Conservation (phyloP, 2,329 filamentous ascomycete genomes). For the Sclerotinia spermophila region DNA sequence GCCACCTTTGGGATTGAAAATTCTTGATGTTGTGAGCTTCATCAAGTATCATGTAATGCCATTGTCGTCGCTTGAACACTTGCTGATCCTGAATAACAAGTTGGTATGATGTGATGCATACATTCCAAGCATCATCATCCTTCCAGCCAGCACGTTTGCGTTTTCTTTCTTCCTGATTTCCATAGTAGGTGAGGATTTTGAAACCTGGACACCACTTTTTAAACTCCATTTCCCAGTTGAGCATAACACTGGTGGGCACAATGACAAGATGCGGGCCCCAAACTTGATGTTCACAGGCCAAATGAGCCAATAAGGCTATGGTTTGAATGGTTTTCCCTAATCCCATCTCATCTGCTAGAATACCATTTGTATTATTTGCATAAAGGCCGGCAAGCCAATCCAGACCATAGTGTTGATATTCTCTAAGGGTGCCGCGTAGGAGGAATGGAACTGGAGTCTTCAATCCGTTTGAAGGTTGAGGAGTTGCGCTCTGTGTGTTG, state of each 20-base stretch:
- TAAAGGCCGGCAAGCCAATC: constrained; percentile 96
- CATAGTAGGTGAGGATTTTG: constrained; percentile 97
- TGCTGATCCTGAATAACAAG: constrained; percentile 91
- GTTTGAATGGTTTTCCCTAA: constrained; percentile 98
- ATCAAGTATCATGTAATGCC: constrained; percentile 98
- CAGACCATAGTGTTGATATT: constrained; percentile 95
- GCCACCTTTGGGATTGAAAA: constrained; percentile 96
- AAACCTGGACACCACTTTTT: constrained; percentile 99
- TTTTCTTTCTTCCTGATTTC: constrained; percentile 86
- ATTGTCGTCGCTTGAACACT: constrained; percentile 85
- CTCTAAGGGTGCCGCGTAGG: constrained; percentile 80
- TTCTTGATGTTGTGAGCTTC: constrained; percentile 99
- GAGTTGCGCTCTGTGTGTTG: constrained; percentile 40
- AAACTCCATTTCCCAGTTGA: constrained; percentile 99
- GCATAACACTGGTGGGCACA: constrained; percentile 95
- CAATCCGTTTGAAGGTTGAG: constrained; percentile 39
- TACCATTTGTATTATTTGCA: constrained; percentile 88
- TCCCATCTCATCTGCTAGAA: constrained; percentile 97
- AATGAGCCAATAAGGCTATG: constrained; percentile 86
- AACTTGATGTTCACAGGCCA: constrained; percentile 83
- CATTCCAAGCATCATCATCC: constrained; percentile 91
- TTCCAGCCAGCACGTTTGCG: constrained; percentile 91
- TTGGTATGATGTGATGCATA: constrained; percentile 96
- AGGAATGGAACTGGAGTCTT: constrained; percentile 78
- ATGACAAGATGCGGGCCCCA: constrained; percentile 97